Percentiles rank a stretch among this genome's conserved stretches.
Conservation (phyloP, 1,139 yeast species). For the Groenewaldozyma sp. region DNA sequence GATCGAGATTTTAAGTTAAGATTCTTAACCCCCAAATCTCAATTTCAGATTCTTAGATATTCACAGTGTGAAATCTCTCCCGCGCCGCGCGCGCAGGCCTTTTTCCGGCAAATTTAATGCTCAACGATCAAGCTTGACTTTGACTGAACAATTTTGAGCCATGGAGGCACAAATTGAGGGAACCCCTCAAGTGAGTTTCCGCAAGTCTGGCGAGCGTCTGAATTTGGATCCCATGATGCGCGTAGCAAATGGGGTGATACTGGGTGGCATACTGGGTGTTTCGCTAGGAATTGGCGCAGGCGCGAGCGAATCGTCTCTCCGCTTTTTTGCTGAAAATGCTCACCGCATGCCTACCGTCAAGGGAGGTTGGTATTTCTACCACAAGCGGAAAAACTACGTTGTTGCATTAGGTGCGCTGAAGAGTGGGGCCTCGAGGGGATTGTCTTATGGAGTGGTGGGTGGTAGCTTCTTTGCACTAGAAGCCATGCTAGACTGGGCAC, state of each 20-base stretch:
- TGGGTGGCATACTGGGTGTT: slow-evolving; percentile 44
- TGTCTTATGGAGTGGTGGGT: slow-evolving; percentile 33
- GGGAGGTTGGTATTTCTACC: slow-evolving; percentile 87
- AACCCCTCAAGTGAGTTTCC: background rate
- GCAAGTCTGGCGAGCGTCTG: slow-evolving; percentile 25
- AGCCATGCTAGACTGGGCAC: slow-evolving; percentile 44
- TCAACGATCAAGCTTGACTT: slow-evolving; percentile 1
- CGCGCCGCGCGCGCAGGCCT: too few relatives aligned
- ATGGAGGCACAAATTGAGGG: too few relatives aligned
- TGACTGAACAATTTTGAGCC: too few relatives aligned
- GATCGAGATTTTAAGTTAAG: background rate
- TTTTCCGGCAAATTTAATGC: slow-evolving; percentile 7
- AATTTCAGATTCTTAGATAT: slow-evolving; percentile 5
- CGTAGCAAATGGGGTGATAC: slow-evolving; percentile 28
- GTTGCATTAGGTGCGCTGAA: slow-evolving; percentile 38
- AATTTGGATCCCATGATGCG: slow-evolving; percentile 35
- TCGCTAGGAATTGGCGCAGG: slow-evolving; percentile 58
- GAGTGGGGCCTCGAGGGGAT: background rate
- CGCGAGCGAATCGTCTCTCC: slow-evolving; percentile 44
- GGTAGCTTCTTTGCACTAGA: slow-evolving; percentile 56
- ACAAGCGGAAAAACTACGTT: slow-evolving; percentile 73
- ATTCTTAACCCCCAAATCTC: background rate
- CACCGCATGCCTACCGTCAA: slow-evolving; percentile 70
- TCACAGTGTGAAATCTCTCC: too few relatives aligned
- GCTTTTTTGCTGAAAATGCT: slow-evolving; percentile 71